Evolutionary conservation across 768 basidiomycete species (phyloP).

Genomic region (Cantharellus anzutake): DNA sequence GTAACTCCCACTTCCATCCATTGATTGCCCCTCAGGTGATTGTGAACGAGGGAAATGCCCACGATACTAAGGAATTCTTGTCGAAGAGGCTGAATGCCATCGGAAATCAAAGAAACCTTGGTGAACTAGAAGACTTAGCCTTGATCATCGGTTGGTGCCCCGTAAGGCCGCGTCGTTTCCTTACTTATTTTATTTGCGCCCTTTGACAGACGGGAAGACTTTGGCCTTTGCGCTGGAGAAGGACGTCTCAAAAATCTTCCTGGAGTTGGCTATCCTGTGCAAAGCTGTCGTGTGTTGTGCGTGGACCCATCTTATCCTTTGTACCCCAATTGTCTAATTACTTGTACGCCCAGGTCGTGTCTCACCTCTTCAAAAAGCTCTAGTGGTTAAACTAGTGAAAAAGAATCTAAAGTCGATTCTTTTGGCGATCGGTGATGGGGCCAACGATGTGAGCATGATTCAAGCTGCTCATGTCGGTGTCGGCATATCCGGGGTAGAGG

Average conservation of each 20-base stretch:
- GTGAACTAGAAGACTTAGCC: constrained; percentile 88
- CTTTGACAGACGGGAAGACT: constrained; percentile 71
- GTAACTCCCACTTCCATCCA: neutral
- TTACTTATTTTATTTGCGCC: neutral
- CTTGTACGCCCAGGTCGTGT: constrained; percentile 51
- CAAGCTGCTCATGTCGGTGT: constrained; percentile 96
- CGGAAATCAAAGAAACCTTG: constrained; percentile 77
- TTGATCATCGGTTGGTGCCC: constrained; percentile 63
- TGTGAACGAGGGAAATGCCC: constrained; percentile 74
- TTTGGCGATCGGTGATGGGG: constrained; percentile 95
- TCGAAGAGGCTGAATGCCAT: constrained; percentile 80
- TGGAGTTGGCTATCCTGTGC: constrained; percentile 94
- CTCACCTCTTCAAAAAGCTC: constrained; percentile 90
- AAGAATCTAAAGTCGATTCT: constrained; percentile 85
- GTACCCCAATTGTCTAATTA: neutral
- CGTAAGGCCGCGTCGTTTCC: neutral
- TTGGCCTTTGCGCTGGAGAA: constrained; percentile 86
- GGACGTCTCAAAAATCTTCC: constrained; percentile 69
- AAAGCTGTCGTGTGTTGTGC: constrained; percentile 95
- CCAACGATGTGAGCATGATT: constrained; percentile 98
- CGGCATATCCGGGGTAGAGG: constrained; percentile 95
- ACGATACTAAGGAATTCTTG: constrained; percentile 70
- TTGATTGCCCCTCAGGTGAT: constrained; percentile 42
- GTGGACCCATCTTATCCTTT: constrained; percentile 13
- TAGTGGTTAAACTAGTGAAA: constrained; percentile 98